Evolutionary conservation across 352 stramenopile species (phyloP), one percentile per base, ranked within the genome.

Genomic region (Pythium aristosporum): DNA sequence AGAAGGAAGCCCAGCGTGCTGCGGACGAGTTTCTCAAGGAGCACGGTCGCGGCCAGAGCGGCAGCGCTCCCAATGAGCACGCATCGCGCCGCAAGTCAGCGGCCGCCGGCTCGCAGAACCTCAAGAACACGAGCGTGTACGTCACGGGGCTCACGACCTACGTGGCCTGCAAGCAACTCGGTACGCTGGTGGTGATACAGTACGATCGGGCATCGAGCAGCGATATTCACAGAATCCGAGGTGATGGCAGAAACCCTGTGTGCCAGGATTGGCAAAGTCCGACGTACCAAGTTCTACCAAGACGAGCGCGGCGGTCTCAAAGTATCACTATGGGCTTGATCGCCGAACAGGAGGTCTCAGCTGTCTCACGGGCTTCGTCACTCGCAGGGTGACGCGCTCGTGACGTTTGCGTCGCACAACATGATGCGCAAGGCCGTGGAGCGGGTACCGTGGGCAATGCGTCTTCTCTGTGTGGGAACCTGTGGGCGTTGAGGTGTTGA

Each of bases 231-330:
- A 11, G 48, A 30, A 30, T 30, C 25, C 25, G 25, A 30, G 25
- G 3, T 30, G 25, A 30, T 30, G 25, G 1, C 50, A 95, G 86
- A 95, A 75, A 75, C 71, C 18, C 52, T 92, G 28, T 92, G 83
- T 64, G 61, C 66, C 32, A 87, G 84, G 57, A 67, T 95, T 5
- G 87, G 87, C 57, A 92, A 91, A 68, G 87, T 95, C 61, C 80
- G 84, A 13, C 87, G 87, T 21, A 77, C 92, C 65, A 95, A 95
- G 60, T 94, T 95, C 57, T 95, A 95, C 77, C 85, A 92, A 53
- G 77, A 92, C 61, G 80, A 87, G 12, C 75, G 73, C 20, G 87
- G 87, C 59, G 78, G 85, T 25, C 75, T 95, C 18, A 93, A 95
- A 65, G 78, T 89, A 53, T 23, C 25, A 30, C 25, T 30, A 30